Percentiles rank a stretch among this genome's conserved stretches.
These are phyloP conservation scores for Nyssa sinensis DNA, from an alignment of 148 eudicot genomes.

Conservation along the genomic window DNA sequence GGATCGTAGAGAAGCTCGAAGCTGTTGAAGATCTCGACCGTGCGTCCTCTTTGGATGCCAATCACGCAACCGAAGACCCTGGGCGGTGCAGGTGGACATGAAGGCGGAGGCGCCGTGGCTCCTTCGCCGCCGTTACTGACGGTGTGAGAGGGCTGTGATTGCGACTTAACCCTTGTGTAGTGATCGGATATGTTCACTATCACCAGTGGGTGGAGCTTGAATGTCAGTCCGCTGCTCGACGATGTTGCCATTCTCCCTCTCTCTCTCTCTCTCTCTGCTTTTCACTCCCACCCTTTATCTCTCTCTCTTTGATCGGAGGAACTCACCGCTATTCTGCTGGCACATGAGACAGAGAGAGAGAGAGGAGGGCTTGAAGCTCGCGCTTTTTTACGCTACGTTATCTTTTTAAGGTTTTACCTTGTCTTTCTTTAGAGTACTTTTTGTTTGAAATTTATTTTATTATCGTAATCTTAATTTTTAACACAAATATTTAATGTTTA, in stretches of 20 bases:
- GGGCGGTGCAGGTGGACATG: slow-evolving; percentile 33
- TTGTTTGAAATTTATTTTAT: no score
- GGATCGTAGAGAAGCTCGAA: slow-evolving; percentile 76
- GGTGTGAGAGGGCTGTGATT: slow-evolving; percentile 31
- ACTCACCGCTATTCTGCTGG: no score
- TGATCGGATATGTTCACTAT: slow-evolving; percentile 88
- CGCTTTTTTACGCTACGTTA: no score
- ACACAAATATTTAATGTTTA: no score
- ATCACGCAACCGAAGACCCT: slow-evolving; percentile 87
- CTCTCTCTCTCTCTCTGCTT: background rate
- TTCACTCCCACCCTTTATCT: background rate
- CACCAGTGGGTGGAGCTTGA: slow-evolving; percentile 94
- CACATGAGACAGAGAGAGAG: no score
- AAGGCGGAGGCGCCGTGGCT: slow-evolving; percentile 15
- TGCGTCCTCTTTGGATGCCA: slow-evolving; percentile 78
- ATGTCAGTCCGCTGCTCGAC: slow-evolving; percentile 85
- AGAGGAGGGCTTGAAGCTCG: no score
- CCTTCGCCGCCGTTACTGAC: slow-evolving; percentile 20
- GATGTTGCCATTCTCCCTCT: slow-evolving; percentile 54
- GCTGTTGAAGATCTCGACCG: slow-evolving; percentile 94
- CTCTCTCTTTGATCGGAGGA: background rate
- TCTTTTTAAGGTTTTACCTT: no score
- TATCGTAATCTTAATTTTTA: no score
- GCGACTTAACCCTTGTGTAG: slow-evolving; percentile 74
- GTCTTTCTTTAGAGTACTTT: no score